These are phyloP conservation scores for Microbotryum lychnidis-dioicae DNA, from an alignment of 1,284 basidiomycete species.

Conservation along the genomic window DNA sequence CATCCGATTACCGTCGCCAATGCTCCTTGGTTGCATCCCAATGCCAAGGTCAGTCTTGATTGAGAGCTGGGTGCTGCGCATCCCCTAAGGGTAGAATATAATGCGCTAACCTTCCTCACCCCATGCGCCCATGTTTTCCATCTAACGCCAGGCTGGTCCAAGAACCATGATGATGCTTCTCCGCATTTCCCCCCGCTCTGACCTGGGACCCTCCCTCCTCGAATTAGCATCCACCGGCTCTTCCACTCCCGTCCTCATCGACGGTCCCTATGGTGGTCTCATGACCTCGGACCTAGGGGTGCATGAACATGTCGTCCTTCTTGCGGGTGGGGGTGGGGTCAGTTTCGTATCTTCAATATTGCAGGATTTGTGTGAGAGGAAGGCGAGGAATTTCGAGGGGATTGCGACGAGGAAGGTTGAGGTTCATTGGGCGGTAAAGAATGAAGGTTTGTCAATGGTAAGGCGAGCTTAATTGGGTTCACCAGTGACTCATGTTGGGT, in stretches of 20 bases:
- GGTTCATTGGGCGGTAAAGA: constrained; percentile 25
- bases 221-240: constrained; percentile 9
- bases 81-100: no score
- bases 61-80: not conserved
- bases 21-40: constrained; percentile 30
- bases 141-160: constrained; percentile 9
- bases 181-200: constrained; percentile 10
- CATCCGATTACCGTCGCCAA: constrained; percentile 46
- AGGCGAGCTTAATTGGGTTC: constrained; percentile 3
- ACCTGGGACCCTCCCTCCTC: constrained; percentile 20
- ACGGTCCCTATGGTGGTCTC: constrained; percentile 45
- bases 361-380: constrained; percentile 21
- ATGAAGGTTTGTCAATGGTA: constrained; percentile 14
- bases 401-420: constrained; percentile 15
- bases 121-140: no score
- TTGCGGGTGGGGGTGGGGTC: constrained; percentile 44
- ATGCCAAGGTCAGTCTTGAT: constrained; percentile 3
- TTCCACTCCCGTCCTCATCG: constrained; percentile 38
- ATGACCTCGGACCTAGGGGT: constrained; percentile 32
- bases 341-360: constrained; percentile 23
- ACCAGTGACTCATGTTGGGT: not conserved
- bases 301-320: constrained; percentile 40
- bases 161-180: constrained; percentile 13
- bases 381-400: constrained; percentile 27
- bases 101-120: no score